Base-by-base conservation (phyloP, 257 asterid genomes). In the Nicotiana tomentosiformis region DNA sequence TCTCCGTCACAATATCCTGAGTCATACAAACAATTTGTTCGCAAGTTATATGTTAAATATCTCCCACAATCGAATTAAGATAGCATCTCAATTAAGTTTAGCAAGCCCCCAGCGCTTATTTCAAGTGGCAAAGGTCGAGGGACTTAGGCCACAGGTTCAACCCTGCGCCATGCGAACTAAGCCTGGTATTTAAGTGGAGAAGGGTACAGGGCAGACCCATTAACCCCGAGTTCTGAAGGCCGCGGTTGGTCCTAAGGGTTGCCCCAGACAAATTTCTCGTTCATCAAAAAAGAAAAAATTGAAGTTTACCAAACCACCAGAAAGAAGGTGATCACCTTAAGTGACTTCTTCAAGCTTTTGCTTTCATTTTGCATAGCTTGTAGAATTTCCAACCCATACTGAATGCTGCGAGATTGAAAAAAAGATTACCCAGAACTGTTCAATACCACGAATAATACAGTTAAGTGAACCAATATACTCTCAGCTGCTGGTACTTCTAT, bases 1-100 rank as follows among this genome's bases (percentile, higher is more conserved):
- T 94, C 89, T 93, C 96, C 3, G 96, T 91, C 86, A 88, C 94
- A 82, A 94, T 90, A 91, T 94, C 97, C 98, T 94, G 87, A 16
- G 58, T 61, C 85, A 68, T 74, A 77, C 46, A 86, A 85, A 82
- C 82, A 51, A 57, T 56, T 82, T 8, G 55, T 74, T 84, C 57
- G 67, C 14, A 77, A 66, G 68, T 33, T 23, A 30, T 23, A 83
- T 33, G 16, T 43, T 43, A 49, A n/a, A 74, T 12, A 74, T 32
- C 3, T 46, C 62, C 26, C 26, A 49, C 39, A 76, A 29, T 4
- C 64, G 5, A 4, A 30, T 15, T 51, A 51, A 23, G 46, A 26
- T 76, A 51, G 78, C 60, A 66, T 26, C 60, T 35, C 74, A 15
- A 17, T n/a, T 20, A 53, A 55, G 43, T 43, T 17, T 11, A 46